These are phyloP conservation scores for Vigna radiata DNA, from an alignment of 306 rosid species.

Conservation along the genomic window DNA sequence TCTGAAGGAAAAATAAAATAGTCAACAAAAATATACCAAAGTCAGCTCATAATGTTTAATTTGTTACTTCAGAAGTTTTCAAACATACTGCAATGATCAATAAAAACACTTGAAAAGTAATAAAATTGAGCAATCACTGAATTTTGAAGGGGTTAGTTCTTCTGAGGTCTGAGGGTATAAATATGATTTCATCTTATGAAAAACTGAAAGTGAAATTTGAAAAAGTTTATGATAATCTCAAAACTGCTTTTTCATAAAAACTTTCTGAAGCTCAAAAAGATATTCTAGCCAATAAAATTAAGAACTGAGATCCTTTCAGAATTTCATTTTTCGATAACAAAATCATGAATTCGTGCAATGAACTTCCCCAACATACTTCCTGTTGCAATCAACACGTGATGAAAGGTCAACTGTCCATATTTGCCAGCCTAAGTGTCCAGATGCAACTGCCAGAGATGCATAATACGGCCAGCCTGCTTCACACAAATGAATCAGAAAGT, in stretches of 20 bases:
- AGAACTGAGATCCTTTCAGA: constrained; percentile 13
- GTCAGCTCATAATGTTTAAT: constrained; percentile 34
- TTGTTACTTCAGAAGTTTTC: constrained; percentile 8
- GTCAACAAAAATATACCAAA: constrained; percentile 13
- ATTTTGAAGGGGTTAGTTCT: background rate
- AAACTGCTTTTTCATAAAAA: constrained; percentile 18
- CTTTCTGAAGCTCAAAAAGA: constrained; percentile 34
- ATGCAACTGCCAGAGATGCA: constrained; percentile 75
- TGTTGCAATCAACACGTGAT: constrained; percentile 79
- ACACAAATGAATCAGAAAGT: constrained; percentile 34
- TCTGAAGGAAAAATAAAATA: constrained; percentile 47
- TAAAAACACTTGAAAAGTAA: constrained; percentile 10
- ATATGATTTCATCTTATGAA: background rate
- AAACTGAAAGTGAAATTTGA: constrained; percentile 24
- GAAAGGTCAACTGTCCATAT: constrained; percentile 78
- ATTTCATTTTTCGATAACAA: constrained; percentile 24
- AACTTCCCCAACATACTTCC: constrained; percentile 61
- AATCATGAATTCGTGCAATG: constrained; percentile 30
- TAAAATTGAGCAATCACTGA: constrained; percentile 17
- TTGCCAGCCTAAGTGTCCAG: constrained; percentile 93
- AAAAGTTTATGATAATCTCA: background rate
- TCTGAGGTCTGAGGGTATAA: background rate
- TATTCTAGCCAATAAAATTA: constrained; percentile 31
- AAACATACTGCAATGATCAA: constrained; percentile 24
- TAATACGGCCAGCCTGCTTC: constrained; percentile 87